Conservation (phyloP, 2,329 filamentous ascomycete genomes). For the Aureobasidium sp. region DNA sequence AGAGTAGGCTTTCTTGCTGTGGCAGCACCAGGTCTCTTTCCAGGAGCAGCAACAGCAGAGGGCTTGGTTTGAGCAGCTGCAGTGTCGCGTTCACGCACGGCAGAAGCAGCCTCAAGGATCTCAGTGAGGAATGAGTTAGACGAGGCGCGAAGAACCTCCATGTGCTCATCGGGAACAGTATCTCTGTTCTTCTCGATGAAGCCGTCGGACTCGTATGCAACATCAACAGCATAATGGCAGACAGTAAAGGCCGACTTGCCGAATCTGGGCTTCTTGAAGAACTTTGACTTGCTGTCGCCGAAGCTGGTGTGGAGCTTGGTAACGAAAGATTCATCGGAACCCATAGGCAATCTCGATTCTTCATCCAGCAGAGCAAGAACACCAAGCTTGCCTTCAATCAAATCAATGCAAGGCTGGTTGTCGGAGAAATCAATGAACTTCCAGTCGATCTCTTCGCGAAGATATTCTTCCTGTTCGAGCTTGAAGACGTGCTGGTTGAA, state of each 20-base stretch:
- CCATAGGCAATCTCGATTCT: conserved; percentile 94
- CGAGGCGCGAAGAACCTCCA: conserved; percentile 81
- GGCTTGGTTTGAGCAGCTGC: conserved; percentile 56
- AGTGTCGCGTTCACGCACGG: conserved; percentile 82
- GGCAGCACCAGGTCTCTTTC: conserved; percentile 81
- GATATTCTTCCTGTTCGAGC: conserved; percentile 95
- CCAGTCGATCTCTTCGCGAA: conserved; percentile 96
- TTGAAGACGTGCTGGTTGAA: conserved; percentile 99
- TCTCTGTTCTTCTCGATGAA: conserved; percentile 99
- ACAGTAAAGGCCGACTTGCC: conserved; percentile 97
- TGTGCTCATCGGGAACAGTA: conserved; percentile 95
- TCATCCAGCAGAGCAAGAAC: conserved; percentile 89
- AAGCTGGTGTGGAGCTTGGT: conserved; percentile 95
- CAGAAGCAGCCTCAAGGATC: conserved; percentile 76
- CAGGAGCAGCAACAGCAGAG: conserved; percentile 50
- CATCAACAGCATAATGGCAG: conserved; percentile 95
- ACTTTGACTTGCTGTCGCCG: conserved; percentile 80
- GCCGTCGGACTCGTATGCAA: conserved; percentile 97
- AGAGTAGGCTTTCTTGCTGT: conserved; percentile 95
- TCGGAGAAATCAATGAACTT: conserved; percentile 99
- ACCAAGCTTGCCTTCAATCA: conserved; percentile 95
- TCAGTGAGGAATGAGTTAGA: conserved; percentile 77
- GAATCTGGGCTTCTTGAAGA: conserved; percentile 98
- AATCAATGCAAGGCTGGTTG: conserved; percentile 96
- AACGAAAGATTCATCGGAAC: conserved; percentile 93